Evolutionary conservation across 2,329 filamentous ascomycete genomes (phyloP).

Genomic region (Sordariomycetes sp.): DNA sequence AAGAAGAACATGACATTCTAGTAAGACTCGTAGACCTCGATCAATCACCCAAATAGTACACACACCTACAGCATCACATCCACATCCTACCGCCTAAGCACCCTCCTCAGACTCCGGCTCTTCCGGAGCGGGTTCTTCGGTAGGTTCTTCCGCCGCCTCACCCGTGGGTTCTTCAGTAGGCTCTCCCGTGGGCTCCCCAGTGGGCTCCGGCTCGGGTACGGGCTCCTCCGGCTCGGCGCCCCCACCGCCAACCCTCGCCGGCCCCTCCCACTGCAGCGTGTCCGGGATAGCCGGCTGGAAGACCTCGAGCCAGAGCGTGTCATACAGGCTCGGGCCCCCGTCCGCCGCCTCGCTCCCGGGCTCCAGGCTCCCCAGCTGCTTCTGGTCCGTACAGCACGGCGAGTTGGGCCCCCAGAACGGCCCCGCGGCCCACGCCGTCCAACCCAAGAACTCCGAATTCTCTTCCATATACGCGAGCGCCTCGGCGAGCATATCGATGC

Average conservation of each 20-base stretch:
- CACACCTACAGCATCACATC: too few relatives aligned
- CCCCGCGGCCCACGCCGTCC: slow-evolving; percentile 4
- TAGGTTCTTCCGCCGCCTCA: too few relatives aligned
- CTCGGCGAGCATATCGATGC: not conserved
- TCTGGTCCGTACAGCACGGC: slow-evolving; percentile 25
- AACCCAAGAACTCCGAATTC: slow-evolving; percentile 1
- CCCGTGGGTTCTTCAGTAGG: too few relatives aligned
- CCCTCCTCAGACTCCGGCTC: too few relatives aligned
- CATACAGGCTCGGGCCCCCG: slow-evolving; percentile 31
- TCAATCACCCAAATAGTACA: too few relatives aligned
- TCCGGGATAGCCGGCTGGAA: slow-evolving; percentile 31
- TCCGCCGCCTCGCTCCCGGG: slow-evolving; percentile 30
- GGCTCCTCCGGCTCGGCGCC: not conserved
- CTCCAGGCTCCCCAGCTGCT: slow-evolving; percentile 31
- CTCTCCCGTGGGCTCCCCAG: too few relatives aligned
- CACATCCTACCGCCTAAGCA: too few relatives aligned
- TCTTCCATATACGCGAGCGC: slow-evolving; percentile 4
- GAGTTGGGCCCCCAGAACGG: slow-evolving; percentile 6
- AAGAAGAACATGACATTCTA: too few relatives aligned
- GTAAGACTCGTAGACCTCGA: too few relatives aligned
- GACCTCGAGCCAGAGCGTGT: slow-evolving; percentile 31
- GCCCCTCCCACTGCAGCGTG: slow-evolving; percentile 24
- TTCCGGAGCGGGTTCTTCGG: too few relatives aligned
- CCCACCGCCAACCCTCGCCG: slow-evolving; percentile 7
- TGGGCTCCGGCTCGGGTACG: too few relatives aligned